These are phyloP conservation scores for Cerioporus squamosus DNA, from an alignment of 1,284 basidiomycete species.

Conservation along the genomic window DNA sequence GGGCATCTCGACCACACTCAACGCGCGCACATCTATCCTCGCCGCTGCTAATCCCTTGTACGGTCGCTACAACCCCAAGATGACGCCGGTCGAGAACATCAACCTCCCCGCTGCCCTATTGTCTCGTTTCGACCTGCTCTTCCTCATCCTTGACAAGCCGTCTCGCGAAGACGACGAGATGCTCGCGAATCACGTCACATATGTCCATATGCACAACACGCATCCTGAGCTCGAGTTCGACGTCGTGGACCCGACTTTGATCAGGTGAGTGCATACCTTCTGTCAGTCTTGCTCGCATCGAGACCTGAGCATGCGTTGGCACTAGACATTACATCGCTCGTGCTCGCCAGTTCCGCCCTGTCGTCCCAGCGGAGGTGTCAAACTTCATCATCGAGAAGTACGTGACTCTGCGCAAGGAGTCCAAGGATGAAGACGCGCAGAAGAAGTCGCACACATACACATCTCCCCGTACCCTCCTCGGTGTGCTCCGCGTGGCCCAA, in stretches of 20 bases:
- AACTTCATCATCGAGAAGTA: conserved; percentile 96
- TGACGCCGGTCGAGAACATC: conserved; percentile 99
- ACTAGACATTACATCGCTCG: conserved; percentile 92
- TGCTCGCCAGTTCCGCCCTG: conserved; percentile 89
- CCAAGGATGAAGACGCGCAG: conserved; percentile 89
- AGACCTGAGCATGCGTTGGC: not conserved
- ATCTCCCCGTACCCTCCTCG: conserved; percentile 95
- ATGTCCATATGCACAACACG: conserved; percentile 95
- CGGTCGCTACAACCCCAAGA: conserved; percentile 96
- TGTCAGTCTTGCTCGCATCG: not conserved
- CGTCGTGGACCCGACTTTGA: conserved; percentile 83
- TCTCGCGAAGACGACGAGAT: conserved; percentile 94
- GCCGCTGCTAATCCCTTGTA: conserved; percentile 99
- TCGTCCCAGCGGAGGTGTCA: conserved; percentile 86
- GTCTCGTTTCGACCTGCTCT: conserved; percentile 95
- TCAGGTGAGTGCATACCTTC: conserved; percentile 63
- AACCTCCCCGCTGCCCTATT: conserved; percentile 97
- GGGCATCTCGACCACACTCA: conserved; percentile 97
- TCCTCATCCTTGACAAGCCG: conserved; percentile 97
- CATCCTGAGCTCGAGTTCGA: conserved; percentile 89
- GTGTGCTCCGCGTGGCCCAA: conserved; percentile 92
- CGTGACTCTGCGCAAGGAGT: conserved; percentile 91
- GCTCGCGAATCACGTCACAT: conserved; percentile 95
- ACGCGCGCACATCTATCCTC: conserved; percentile 97
- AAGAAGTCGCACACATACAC: conserved; percentile 94